Conservation (phyloP, 352 stramenopile species). For the Pythium sukuiense region DNA sequence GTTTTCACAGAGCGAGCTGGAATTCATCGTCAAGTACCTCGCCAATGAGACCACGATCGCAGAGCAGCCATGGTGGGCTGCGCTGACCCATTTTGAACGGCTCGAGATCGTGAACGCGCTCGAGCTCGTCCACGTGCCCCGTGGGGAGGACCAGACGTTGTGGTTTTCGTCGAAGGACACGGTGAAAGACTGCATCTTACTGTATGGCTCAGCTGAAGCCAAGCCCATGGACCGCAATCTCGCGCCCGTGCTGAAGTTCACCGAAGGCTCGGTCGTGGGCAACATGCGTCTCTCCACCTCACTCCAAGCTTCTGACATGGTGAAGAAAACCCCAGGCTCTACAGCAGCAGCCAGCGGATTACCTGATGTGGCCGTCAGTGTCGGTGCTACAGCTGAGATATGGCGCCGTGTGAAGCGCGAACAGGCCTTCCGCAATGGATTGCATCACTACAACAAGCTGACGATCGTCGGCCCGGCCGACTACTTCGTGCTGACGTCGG, state of each 20-base stretch:
- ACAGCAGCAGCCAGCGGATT: background rate
- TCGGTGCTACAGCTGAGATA: constrained; percentile 18
- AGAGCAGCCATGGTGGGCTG: constrained; percentile 32
- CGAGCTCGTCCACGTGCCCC: constrained; percentile 21
- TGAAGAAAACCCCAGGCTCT: background rate
- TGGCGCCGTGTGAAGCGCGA: constrained; percentile 33
- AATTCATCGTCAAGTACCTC: constrained; percentile 31
- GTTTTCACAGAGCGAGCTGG: constrained; percentile 31
- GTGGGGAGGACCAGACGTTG: constrained; percentile 24
- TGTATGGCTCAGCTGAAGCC: constrained; percentile 27
- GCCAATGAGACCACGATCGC: constrained; percentile 30
- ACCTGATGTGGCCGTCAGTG: constrained; percentile 9
- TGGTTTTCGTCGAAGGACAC: constrained; percentile 31
- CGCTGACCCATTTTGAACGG: constrained; percentile 25
- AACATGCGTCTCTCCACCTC: constrained; percentile 19
- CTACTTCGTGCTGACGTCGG: constrained; percentile 29
- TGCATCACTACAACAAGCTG: constrained; percentile 32
- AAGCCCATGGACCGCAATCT: constrained; percentile 22
- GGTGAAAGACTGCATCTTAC: constrained; percentile 29
- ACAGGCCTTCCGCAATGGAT: constrained; percentile 30
- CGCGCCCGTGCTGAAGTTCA: constrained; percentile 25
- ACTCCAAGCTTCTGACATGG: background rate
- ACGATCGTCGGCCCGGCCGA: constrained; percentile 27
- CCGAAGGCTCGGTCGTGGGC: constrained; percentile 29
- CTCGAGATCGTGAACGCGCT: constrained; percentile 31